phyloP scores from a whole-genome alignment of 768 basidiomycete genomes.

The Paxillus ammoniavirescens region DNA sequence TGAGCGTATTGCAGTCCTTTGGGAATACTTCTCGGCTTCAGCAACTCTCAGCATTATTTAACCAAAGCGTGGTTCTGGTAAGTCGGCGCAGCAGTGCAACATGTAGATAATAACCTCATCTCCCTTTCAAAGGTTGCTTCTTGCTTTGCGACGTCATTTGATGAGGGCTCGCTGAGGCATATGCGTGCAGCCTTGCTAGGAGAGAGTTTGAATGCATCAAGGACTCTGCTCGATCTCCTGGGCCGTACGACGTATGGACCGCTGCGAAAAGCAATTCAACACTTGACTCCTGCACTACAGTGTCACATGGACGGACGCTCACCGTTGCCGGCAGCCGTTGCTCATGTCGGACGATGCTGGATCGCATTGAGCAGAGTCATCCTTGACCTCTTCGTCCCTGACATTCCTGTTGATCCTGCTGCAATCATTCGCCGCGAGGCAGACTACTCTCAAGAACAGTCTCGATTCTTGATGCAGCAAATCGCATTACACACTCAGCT shows the following conservation, averaged over 20 bases:
- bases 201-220: constrained; percentile 19
- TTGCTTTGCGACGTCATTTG: constrained; percentile 44
- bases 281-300: constrained; percentile 28
- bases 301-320: constrained; percentile 14
- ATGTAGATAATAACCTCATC: constrained; percentile 4
- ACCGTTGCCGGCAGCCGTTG: constrained; percentile 24
- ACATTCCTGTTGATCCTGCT: constrained; percentile 85
- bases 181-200: constrained; percentile 7
- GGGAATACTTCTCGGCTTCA: constrained; percentile 37
- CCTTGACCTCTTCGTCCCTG: constrained; percentile 74
- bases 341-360: constrained; percentile 51
- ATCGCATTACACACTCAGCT: constrained; percentile 51
- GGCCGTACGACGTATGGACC: constrained; percentile 31
- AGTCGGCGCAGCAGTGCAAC: constrained; percentile 11
- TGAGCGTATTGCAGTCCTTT: constrained; percentile 41
- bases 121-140: constrained; percentile 36
- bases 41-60: constrained; percentile 41
- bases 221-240: constrained; percentile 30
- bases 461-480: constrained; percentile 43
- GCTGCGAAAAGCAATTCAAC: constrained; percentile 34
- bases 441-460: constrained; percentile 44
- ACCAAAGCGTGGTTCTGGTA: constrained; percentile 43
- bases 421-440: constrained; percentile 51
- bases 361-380: constrained; percentile 58
- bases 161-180: constrained; percentile 19